Evolutionary conservation across 352 stramenopile genomes (phyloP), one percentile per base, ranked within the genome.

Genomic region (Pythium apleroticum): DNA sequence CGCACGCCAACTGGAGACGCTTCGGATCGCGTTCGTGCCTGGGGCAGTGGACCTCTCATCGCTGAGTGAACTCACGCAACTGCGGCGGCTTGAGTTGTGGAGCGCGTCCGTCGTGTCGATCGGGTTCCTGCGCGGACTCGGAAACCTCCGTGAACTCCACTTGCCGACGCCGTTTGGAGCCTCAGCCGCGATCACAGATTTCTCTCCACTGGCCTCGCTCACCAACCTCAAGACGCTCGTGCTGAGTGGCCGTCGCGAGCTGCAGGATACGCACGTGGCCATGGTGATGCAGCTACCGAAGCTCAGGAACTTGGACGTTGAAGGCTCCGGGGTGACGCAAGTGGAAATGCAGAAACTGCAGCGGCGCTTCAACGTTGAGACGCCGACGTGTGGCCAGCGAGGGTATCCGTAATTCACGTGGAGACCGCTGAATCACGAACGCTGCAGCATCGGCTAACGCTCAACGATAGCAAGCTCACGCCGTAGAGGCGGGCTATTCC

Each of bases 11-110:
- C 28, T 70, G 25, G 49, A 45, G 37, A 61, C 12, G 12, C 56
- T 70, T 19, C 37, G 46, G 5, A 63, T 70, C 27, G 45, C 55
- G 24, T 70, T 70, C 50, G 22, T 70, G 24, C 56, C 55, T 19
- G 63, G 63, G 7, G n/a, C 53, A 1, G 37, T 70, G 1, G 63
- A 70, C 14, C 50, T 70, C 19, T 70, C 63, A 3, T 56, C 56
- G 0, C 17, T 70, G 0, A 55, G 63, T 43, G 63, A 70, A 30
- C 30, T 70, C 0, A 33, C 7, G 17, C 63, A 70, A 20, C n/a
- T 70, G 4, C 35, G 22, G 53, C 8, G 30, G 15, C 37, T 70
- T 2, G 56, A 70, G 20, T 22, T 70, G 37, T 70, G 53, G 63
- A 57, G 41, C 35, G 63, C 56, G 35, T 63, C 63, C 2, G 20